Base-by-base conservation (phyloP, 148 eudicot species). In the Agrostemma githago region DNA sequence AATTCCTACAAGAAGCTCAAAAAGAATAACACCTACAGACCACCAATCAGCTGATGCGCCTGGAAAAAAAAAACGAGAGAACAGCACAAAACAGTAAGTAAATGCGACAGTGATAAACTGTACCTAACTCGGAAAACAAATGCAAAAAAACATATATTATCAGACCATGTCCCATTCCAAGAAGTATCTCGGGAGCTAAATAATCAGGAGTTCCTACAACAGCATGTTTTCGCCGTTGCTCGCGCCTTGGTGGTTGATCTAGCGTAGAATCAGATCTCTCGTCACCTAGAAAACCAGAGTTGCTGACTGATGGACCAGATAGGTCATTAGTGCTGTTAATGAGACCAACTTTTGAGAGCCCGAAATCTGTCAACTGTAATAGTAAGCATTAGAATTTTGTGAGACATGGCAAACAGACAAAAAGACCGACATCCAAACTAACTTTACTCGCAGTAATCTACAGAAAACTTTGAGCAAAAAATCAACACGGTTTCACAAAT, bases 11-110 rank as follows among this genome's bases (percentile, higher is more conserved):
- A 96, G 86, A 46, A 96, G 86, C 84, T 96, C 99, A 81, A 88
- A 96, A 75, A 96, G 94, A 82, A 96, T 96, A 72, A 96, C 95
- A 61, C 99, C 99, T 70, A 87, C 96, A 63, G 99, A 96, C 99
- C 99, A 96, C 99, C 99, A 96, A 85, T 96, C 99, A 70, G 99
- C 99, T 61, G 96, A 90, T 62, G 88, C 90, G 74, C 96, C 99
- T 96, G 73, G 68, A 82, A 66, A 46, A 71, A 66, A 46, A 71
- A 72, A 34, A 86, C 43, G 26, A 62, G 56, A 56, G n/a, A 70
- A 51, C 70, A 62, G 48, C 21, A 16, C 42, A 54, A 78, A 53
- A 74, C 75, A 74, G 69, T 76, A 3, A 26, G 62, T 17, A 70
- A 46, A 59, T 41, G 20, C 68, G 79, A 19, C 48, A 19, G 58